phyloP scores from a whole-genome alignment of 2,329 filamentous ascomycete genomes.

The Aspergillus tanneri region DNA sequence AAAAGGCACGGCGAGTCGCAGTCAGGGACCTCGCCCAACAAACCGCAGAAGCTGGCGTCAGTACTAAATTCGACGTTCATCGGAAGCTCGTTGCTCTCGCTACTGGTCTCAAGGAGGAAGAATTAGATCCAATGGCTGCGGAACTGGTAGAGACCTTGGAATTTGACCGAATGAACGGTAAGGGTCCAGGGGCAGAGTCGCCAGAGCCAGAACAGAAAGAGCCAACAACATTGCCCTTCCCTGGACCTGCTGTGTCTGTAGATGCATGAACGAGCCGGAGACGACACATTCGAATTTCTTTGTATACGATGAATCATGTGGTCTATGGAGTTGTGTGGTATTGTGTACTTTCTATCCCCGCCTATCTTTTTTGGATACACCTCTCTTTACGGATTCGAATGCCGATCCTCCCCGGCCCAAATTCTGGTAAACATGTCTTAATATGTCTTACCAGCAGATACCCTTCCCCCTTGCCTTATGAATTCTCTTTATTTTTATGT shows the following conservation, averaged over 20 bases:
- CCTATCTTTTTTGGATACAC: slow-evolving; percentile 10
- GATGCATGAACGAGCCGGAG: slow-evolving; percentile 21
- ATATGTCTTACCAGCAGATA: slow-evolving; percentile 34
- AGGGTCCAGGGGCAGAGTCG: slow-evolving; percentile 28
- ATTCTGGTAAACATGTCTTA: slow-evolving; percentile 21
- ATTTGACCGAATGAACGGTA: slow-evolving; percentile 43
- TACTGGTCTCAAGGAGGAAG: slow-evolving; percentile 48
- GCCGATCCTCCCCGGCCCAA: slow-evolving; percentile 1
- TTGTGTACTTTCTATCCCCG: slow-evolving; percentile 1
- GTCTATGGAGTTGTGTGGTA: not conserved
- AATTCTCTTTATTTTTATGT: not conserved
- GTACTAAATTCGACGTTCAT: slow-evolving; percentile 48
- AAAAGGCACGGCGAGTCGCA: slow-evolving; percentile 35
- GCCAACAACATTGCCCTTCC: slow-evolving; percentile 26
- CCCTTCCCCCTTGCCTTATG: slow-evolving; percentile 15
- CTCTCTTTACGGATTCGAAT: slow-evolving; percentile 6
- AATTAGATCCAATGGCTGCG: slow-evolving; percentile 48
- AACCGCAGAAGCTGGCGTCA: slow-evolving; percentile 46
- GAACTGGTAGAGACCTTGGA: slow-evolving; percentile 48
- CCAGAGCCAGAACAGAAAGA: slow-evolving; percentile 31
- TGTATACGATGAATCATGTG: slow-evolving; percentile 2
- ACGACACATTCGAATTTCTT: not conserved
- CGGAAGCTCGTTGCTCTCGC: slow-evolving; percentile 49
- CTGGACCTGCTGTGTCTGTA: slow-evolving; percentile 32
- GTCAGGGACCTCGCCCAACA: slow-evolving; percentile 46